Percentiles rank a stretch among this genome's conserved stretches.
Evolutionary conservation across 2,329 filamentous ascomycete genomes (phyloP).

Genomic region (Colletotrichum camelliae): DNA sequence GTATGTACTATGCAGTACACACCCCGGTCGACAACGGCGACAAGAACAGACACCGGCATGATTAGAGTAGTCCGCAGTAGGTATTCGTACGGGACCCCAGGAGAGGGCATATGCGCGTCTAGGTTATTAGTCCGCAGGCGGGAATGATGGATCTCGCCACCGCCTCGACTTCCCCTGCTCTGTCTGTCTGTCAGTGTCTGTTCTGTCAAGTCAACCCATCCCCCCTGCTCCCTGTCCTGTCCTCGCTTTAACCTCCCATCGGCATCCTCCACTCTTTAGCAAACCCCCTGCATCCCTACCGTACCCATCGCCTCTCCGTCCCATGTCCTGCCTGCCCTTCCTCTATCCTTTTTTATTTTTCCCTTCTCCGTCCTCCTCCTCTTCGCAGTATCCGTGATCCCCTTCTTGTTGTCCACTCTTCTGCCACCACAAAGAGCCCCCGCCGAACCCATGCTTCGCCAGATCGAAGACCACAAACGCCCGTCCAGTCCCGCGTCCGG

Average conservation of each 20-base stretch:
- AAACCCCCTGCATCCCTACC: neutral
- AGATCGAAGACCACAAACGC: conserved; percentile 20
- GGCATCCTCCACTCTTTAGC: neutral
- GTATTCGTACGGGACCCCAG: neutral
- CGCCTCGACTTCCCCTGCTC: neutral
- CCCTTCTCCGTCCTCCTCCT: neutral
- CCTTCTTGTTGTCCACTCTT: neutral
- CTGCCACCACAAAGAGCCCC: neutral
- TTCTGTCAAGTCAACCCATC: neutral
- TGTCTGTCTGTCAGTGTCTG: neutral
- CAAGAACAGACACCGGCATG: conserved; percentile 4
- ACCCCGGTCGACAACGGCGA: neutral
- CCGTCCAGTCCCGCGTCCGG: conserved; percentile 6
- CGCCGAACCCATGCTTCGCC: neutral
- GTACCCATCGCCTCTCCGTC: neutral
- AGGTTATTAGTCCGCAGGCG: neutral
- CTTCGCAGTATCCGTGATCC: too few relatives aligned
- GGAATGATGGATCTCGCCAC: conserved; percentile 3
- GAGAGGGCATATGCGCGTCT: neutral
- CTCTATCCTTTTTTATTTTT: neutral
- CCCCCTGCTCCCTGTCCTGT: neutral
- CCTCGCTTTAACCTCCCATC: neutral
- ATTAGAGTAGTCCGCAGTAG: neutral
- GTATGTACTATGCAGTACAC: too few relatives aligned
- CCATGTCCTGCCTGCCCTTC: neutral